Conservation (phyloP, 306 rosid species). For the Luffa aegyptiaca region DNA sequence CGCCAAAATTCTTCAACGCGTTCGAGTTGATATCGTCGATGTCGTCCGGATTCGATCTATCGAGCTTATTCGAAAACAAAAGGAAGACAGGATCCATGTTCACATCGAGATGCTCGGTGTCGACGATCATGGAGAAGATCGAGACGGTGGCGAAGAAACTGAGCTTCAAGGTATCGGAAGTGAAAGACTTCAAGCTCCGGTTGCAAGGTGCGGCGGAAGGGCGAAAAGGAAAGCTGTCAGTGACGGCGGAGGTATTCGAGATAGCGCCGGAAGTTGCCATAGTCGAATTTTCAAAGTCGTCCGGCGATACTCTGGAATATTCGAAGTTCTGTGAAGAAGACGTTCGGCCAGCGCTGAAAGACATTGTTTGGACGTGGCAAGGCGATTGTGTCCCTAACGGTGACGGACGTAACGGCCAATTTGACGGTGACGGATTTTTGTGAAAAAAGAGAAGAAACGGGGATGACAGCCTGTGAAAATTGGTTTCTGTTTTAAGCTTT, state of each 20-base stretch:
- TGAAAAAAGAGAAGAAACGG: neutral
- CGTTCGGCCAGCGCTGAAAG: conserved; percentile 61
- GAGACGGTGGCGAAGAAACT: conserved; percentile 42
- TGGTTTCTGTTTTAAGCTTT: neutral
- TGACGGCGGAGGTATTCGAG: conserved; percentile 65
- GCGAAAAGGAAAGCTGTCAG: conserved; percentile 39
- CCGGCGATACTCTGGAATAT: conserved; percentile 71
- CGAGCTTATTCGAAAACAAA: conserved; percentile 54
- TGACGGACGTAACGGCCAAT: conserved; percentile 4
- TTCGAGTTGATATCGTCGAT: conserved; percentile 64
- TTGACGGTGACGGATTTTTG: conserved; percentile 11
- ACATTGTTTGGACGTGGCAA: conserved; percentile 87
- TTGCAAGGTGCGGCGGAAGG: conserved; percentile 46
- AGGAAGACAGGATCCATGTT: conserved; percentile 40
- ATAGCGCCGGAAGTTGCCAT: conserved; percentile 67
- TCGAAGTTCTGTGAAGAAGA: conserved; percentile 52
- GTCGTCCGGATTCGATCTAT: conserved; percentile 72
- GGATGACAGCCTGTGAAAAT: neutral
- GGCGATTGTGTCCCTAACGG: conserved; percentile 29
- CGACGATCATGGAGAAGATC: conserved; percentile 46
- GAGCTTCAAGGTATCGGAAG: conserved; percentile 29
- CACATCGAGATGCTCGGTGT: conserved; percentile 47
- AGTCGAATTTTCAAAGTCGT: conserved; percentile 58
- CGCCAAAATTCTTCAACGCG: conserved; percentile 70
- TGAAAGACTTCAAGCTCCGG: conserved; percentile 44